Evolutionary conservation across 495 filamentous ascomycete genomes (phyloP), one percentile per base, ranked within the genome.

Genomic region (Aspergillus nidulans): DNA sequence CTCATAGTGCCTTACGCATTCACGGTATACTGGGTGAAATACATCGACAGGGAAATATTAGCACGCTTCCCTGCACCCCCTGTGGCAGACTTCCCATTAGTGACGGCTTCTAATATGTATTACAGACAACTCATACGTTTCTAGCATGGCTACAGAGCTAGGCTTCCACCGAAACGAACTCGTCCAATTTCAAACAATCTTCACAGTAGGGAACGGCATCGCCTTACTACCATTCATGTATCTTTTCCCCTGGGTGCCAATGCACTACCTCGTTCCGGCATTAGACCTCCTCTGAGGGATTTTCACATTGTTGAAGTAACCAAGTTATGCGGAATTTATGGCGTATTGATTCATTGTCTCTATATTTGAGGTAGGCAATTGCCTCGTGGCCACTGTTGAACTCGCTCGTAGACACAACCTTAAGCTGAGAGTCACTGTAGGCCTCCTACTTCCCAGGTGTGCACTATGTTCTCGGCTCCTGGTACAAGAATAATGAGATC

Each of bases 401-500:
- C n/a, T n/a, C n/a, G n/a, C n/a, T n/a, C n/a, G n/a, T n/a, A n/a
- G n/a, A n/a, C n/a, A n/a, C n/a, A n/a, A n/a, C n/a, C n/a, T n/a
- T n/a, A n/a, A n/a, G n/a, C 12, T 36, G 13, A 12, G 6, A 5
- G 13, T 12, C 3, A 7, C 32, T 12, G 6, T 12, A 45, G 43
- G 44, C 44, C 6, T 47, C 44, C 8, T 74, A 72, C 32, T 74
- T 73, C 42, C 66, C 68, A 23, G 69, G 70, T 9, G 67, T 70
- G 13, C 59, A 69, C 20, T 68, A 65, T 45, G 49, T 71, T 7
- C 64, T 75, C 21, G 63, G 65, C 23, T 67, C 64, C 28, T 73
- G 70, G 70, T 75, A 82, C 69, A 62, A 74, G 61, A 59, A 76
- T 68, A 60, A 72, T 66, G 61, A 82, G 65, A 53, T 83, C 67